Base-by-base conservation (phyloP, 352 stramenopile species). In the Pythium vanterpoolii region DNA sequence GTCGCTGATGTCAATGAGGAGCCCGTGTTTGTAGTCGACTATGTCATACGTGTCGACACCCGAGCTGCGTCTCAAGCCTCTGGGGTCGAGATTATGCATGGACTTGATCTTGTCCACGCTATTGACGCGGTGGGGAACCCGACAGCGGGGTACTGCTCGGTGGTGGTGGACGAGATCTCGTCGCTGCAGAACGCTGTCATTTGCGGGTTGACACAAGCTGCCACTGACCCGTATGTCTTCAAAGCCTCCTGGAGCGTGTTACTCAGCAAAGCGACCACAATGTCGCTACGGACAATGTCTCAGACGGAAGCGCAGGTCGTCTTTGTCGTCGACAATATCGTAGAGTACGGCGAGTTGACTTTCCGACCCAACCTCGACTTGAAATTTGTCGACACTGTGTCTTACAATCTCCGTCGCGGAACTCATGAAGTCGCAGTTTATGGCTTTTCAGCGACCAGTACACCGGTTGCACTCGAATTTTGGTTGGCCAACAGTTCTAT, bases 1-100 rank as follows among this genome's bases (percentile, higher is more conserved):
- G 48, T 83, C 54, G 21, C 44, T 4, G 69, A 87, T 48, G 58
- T 79, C 13, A 87, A 85, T 26, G 77, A 87, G 42, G 24, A 44
- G 30, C 73, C 76, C 10, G 31, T 76, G 7, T 34, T 85, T 23
- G 46, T 57, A 14, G 19, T 71, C 18, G 51, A 77, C 5, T 76
- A 77, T 47, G 42, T 16, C 0, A 52, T 66, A 33, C 50, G 38
- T 9, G 23, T 61, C 0, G 60, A 66, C 19, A 61, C 44, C 18
- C 60, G 51, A 39, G 24, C 45, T 36, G 51, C 50, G 6, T 44
- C n/a, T 16, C 33, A 24, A 10, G 3, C 60, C 5, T 53, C 73
- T 11, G 54, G 19, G 10, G 21, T 48, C 16, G 21, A 24, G 3
- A 36, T 2, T 8, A 18, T 27, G 18, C 13, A 2, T 34, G 19